Evolutionary conservation across 192 early-diverging fungal genomes (phyloP).

Genomic region (Gigaspora rosea): DNA sequence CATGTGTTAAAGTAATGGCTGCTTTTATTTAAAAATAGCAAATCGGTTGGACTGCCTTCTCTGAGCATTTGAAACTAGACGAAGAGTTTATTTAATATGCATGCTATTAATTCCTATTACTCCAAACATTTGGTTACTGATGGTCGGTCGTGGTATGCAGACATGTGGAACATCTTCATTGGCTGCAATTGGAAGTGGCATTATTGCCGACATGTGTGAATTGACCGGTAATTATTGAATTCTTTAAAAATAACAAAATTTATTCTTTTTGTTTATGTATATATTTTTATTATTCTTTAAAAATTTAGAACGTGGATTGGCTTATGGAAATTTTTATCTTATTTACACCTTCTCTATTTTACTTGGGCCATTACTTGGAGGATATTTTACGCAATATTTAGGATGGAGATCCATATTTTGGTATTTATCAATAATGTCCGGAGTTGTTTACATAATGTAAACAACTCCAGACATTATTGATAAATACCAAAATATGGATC

Average conservation of each 20-base stretch:
- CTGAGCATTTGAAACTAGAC: background rate
- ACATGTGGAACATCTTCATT: constrained; percentile 31
- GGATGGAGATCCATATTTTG: constrained; percentile 5
- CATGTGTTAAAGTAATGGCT: no score
- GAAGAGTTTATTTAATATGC: background rate
- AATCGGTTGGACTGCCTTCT: constrained; percentile 8
- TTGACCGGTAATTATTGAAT: background rate
- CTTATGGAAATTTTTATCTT: constrained; percentile 41
- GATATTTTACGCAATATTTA: background rate
- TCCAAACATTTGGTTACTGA: constrained; percentile 1
- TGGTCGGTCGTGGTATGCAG: background rate
- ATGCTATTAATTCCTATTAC: background rate
- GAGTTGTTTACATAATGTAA: no score
- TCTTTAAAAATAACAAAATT: background rate
- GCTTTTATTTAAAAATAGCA: background rate
- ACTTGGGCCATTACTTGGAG: constrained; percentile 20
- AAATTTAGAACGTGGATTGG: constrained; percentile 38
- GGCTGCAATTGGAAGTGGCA: constrained; percentile 36
- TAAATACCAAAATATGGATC: no score
- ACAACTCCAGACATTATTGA: no score
- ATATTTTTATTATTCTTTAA: background rate
- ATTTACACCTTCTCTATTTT: constrained; percentile 20
- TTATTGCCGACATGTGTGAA: constrained; percentile 36
- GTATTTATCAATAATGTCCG: background rate
- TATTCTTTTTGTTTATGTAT: background rate